phyloP scores from a whole-genome alignment of 1,284 basidiomycete species.

The Ceratobasidium sp. region DNA sequence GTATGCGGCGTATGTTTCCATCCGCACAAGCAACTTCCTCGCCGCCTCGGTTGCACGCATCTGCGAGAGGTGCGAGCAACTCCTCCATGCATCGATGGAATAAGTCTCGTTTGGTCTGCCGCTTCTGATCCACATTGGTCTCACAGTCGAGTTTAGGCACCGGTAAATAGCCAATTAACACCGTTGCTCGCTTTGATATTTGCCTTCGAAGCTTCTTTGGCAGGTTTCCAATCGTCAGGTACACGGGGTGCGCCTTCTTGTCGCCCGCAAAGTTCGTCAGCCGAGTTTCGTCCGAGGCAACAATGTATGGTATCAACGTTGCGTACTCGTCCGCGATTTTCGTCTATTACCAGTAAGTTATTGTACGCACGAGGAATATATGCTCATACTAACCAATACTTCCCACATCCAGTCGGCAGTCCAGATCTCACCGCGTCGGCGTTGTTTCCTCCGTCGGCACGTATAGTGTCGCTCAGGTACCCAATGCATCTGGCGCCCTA shows the following conservation, averaged over 20 bases:
- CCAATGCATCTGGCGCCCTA: slow-evolving; percentile 27
- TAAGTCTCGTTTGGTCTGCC: not conserved
- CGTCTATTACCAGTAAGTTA: slow-evolving; percentile 30
- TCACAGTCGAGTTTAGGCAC: slow-evolving; percentile 25
- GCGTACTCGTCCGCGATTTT: slow-evolving; percentile 14
- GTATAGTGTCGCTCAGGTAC: slow-evolving; percentile 18
- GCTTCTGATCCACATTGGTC: not conserved
- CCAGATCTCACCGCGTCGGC: slow-evolving; percentile 38
- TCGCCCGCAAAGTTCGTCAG: slow-evolving; percentile 42
- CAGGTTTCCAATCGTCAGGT: slow-evolving; percentile 48
- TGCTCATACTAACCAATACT: slow-evolving; percentile 14
- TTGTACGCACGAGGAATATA: not conserved
- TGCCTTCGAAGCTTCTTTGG: slow-evolving; percentile 34
- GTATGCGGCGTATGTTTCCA: slow-evolving; percentile 22
- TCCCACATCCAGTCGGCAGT: slow-evolving; percentile 45
- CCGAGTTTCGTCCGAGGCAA: slow-evolving; percentile 45
- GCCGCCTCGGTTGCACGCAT: slow-evolving; percentile 46
- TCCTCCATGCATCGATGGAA: slow-evolving; percentile 35
- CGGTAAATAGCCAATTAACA: slow-evolving; percentile 44
- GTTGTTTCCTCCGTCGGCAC: not conserved
- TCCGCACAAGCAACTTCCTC: slow-evolving; percentile 34
- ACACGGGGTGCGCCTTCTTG: slow-evolving; percentile 46
- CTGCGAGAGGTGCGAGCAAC: slow-evolving; percentile 35
- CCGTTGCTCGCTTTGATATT: slow-evolving; percentile 10
- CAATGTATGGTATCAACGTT: slow-evolving; percentile 30